Base-by-base conservation (phyloP, 306 rosid genomes). In the Quercus parvula region DNA sequence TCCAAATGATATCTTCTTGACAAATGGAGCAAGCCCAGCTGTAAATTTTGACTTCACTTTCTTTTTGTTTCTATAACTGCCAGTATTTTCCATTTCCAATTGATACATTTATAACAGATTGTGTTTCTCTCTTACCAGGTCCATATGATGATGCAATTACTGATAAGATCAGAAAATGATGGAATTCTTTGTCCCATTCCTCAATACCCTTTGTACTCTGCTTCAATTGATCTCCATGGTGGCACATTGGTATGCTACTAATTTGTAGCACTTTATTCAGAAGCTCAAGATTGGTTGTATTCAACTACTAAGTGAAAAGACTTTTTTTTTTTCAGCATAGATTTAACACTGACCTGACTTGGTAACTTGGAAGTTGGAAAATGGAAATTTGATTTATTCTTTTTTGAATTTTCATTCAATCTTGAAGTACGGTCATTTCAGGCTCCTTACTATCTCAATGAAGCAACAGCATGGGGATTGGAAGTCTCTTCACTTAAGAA, bases 401-500 rank as follows among this genome's bases (percentile, higher is more conserved):
- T 35, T 35, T 35, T 35, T 35, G 41, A 35, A 35, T 35, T 31
- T 69, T 17, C 51, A 27, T 78, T 17, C 31, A 24, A 55, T 85
- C 57, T 56, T 79, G 74, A 79, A 55, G 66, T 61, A 73, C 76
- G 24, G 76, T 63, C 56, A 62, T 46, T 70, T 28, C 73, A 94
- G 98, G 98, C 91, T 77, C 97, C 98, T 81, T 94, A 94, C 82
- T 94, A 86, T 87, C 91, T 94, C 4, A 86, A 94, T 70, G 98
- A 94, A 86, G 90, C 92, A 70, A 74, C 86, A 24, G 97, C 96
- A 67, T 94, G 97, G 98, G 98, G 97, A 24, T 83, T 91, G 75
- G 97, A 94, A 85, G 62, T 73, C 69, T 86, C 90, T 8, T 35
- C 41, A 1, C 41, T 35, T 35, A 35, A 35, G 41, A 35, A 35